phyloP scores from a whole-genome alignment of 2,329 filamentous ascomycete species.

The Malbranchea cinnamomea region DNA sequence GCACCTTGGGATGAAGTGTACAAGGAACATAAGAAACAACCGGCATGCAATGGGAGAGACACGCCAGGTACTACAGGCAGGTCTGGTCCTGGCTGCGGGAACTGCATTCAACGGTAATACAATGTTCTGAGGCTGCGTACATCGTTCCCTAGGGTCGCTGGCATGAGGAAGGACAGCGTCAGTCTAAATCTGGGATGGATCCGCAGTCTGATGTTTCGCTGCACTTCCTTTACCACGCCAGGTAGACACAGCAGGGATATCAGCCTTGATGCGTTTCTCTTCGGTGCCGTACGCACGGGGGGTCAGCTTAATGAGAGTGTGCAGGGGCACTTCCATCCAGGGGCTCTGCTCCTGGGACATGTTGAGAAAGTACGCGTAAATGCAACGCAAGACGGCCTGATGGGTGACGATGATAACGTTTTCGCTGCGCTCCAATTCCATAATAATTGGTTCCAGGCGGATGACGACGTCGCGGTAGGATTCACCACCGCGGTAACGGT shows the following conservation, averaged over 20 bases:
- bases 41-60: too few species aligned
- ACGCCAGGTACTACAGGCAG: too few species aligned
- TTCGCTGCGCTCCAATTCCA: conserved; percentile 92
- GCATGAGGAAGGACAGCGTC: too few species aligned
- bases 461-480: conserved; percentile 95
- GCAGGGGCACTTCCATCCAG: conserved; percentile 97
- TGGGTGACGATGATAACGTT: conserved; percentile 98
- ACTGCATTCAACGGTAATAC: too few species aligned
- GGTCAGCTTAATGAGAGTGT: conserved; percentile 92
- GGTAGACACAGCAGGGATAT: conserved; percentile 91
- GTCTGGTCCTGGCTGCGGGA: too few species aligned
- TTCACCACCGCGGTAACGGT: conserved; percentile 92
- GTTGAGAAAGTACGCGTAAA: conserved; percentile 99
- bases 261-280: conserved; percentile 72
- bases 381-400: conserved; percentile 89
- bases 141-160: too few species aligned
- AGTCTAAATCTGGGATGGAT: too few species aligned
- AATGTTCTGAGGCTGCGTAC: too few species aligned
- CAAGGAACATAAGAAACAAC: too few species aligned
- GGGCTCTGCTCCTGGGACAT: conserved; percentile 82
- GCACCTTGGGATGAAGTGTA: too few species aligned
- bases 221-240: conserved; percentile 90
- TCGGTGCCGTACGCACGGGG: conserved; percentile 88
- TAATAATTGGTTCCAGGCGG: conserved; percentile 95
- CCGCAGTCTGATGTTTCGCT: conserved; percentile 68